A percentile compares a stretch with the other conserved stretches of the same genome.
Conservation (phyloP, 2,329 filamentous ascomycete genomes). For the Podosphaera xanthii region DNA sequence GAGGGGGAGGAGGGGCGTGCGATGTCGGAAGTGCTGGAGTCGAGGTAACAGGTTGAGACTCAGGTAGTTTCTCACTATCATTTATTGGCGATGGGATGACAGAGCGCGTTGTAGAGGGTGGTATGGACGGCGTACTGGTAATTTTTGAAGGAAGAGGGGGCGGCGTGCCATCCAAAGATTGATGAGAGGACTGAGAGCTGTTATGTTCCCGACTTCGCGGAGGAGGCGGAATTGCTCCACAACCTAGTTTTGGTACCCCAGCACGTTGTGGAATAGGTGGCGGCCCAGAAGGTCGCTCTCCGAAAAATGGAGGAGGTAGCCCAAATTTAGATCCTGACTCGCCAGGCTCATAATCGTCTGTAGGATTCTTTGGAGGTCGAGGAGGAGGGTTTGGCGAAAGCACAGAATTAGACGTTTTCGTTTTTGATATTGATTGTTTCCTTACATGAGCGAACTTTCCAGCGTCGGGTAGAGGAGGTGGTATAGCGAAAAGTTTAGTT, state of each 20-base stretch:
- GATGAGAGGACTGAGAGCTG: conserved; percentile 18
- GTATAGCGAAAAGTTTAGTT: conserved; percentile 54
- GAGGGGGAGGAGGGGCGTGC: conserved; percentile 3
- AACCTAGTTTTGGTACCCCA: conserved; percentile 45
- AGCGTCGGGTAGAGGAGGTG: conserved; percentile 72
- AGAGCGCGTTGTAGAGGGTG: conserved; percentile 28
- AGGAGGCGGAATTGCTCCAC: conserved; percentile 22
- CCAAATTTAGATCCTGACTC: conserved; percentile 33
- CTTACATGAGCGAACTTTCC: conserved; percentile 53
- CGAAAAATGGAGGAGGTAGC: conserved; percentile 60
- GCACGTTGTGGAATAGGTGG: conserved; percentile 50
- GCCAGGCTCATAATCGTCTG: conserved; percentile 33
- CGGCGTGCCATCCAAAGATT: conserved; percentile 14
- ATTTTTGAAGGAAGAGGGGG: conserved; percentile 23
- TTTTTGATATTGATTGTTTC: conserved; percentile 21
- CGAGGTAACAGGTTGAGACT: background rate
- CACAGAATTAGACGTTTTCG: conserved; percentile 24
- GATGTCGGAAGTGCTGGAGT: background rate
- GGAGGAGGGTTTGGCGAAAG: conserved; percentile 45
- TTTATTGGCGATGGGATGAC: conserved; percentile 28
- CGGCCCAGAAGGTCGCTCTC: conserved; percentile 39
- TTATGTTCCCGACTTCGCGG: conserved; percentile 27
- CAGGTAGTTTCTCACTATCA: conserved; percentile 6
- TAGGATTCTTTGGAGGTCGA: conserved; percentile 47
- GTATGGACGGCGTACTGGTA: conserved; percentile 24